A percentile compares a stretch with the other conserved stretches of the same genome.
These are phyloP conservation scores for Medicago lupulina DNA, from an alignment of 306 rosid species.

Conservation along the genomic window DNA sequence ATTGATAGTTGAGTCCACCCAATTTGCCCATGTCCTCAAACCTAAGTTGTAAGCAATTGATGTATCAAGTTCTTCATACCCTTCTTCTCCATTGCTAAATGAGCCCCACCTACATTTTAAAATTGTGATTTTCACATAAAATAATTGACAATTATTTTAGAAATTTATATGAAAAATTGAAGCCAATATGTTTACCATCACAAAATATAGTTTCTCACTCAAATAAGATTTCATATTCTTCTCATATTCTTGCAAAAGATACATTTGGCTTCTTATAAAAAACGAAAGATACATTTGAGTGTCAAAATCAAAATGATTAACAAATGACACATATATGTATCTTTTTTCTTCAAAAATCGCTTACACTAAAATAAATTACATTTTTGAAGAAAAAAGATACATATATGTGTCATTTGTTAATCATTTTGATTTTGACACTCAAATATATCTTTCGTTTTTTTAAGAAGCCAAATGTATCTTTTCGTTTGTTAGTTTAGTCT, in stretches of 20 bases:
- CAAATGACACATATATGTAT: too few species aligned
- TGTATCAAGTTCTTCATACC: conserved; percentile 83
- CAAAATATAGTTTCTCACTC: neutral
- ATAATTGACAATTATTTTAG: neutral
- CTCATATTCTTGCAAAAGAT: neutral
- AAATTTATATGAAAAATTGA: neutral
- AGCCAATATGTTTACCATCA: neutral
- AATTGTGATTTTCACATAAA: neutral
- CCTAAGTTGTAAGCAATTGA: conserved; percentile 77
- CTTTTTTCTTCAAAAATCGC: too few species aligned
- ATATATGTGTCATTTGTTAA: too few species aligned
- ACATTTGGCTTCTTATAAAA: too few species aligned
- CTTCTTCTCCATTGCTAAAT: conserved; percentile 87
- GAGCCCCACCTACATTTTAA: conserved; percentile 83
- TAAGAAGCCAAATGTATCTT: too few species aligned
- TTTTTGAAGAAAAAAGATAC: too few species aligned
- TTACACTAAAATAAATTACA: too few species aligned
- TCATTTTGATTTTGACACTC: too few species aligned
- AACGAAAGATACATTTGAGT: too few species aligned
- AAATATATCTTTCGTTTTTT: too few species aligned
- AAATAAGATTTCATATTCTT: neutral
- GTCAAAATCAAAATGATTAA: too few species aligned
- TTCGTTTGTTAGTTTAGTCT: too few species aligned
- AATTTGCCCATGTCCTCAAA: conserved; percentile 93
- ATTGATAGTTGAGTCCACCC: conserved; percentile 85